Conservation (phyloP, 2,329 filamentous ascomycete genomes). For the Aureobasidium mangrovei region DNA sequence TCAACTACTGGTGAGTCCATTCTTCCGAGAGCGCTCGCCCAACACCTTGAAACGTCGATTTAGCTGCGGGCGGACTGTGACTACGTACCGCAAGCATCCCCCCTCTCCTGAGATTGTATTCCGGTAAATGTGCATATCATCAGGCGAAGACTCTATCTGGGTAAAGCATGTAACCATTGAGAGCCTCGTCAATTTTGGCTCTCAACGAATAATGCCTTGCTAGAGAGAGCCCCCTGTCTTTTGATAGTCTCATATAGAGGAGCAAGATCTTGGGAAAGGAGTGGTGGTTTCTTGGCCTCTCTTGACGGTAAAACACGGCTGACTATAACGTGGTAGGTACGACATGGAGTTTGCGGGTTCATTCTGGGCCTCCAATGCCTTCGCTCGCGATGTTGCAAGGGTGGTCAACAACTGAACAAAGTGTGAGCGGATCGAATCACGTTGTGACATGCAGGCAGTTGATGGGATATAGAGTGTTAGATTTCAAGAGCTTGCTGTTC, state of each 20-base stretch:
- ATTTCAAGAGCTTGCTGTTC: too few species aligned
- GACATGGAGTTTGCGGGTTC: slow-evolving; percentile 68
- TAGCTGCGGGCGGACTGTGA: too few species aligned
- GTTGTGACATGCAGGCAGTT: background rate
- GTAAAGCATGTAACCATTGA: too few species aligned
- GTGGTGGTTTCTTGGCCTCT: background rate
- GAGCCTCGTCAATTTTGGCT: too few species aligned
- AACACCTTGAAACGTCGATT: background rate
- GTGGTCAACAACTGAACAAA: background rate
- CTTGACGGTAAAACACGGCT: background rate
- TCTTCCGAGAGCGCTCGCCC: background rate
- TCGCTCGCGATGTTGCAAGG: slow-evolving; percentile 29
- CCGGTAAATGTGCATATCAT: too few species aligned
- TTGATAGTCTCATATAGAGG: background rate
- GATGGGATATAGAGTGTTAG: too few species aligned
- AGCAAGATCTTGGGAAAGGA: background rate
- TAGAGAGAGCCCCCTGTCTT: background rate
- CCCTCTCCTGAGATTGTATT: too few species aligned
- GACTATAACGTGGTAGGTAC: slow-evolving; percentile 45
- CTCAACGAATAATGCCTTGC: background rate
- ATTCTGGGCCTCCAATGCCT: slow-evolving; percentile 54
- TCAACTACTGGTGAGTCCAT: slow-evolving; percentile 65
- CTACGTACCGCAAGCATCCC: too few species aligned
- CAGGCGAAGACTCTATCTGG: too few species aligned
- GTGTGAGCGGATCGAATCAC: background rate